Evolutionary conservation across 106 monocot species (phyloP), one percentile per base, ranked within the genome.

Genomic region (Acorus gramineus): DNA sequence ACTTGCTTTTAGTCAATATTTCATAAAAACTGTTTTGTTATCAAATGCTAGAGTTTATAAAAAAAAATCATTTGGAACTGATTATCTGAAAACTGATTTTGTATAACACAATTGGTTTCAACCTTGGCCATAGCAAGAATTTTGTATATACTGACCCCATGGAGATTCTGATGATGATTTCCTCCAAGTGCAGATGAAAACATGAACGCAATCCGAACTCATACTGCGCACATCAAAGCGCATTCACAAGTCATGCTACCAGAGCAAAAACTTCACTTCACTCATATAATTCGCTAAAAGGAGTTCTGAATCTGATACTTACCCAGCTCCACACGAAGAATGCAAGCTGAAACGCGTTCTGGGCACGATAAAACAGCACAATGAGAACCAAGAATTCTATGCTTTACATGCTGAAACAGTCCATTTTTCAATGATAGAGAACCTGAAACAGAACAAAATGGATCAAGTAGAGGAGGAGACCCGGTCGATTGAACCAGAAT

Each of bases 371-470:
- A 52, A 53, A 5, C 45, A 14, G 46, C 11, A 6, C 7, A 61
- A 49, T 2, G 28, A 7, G 12, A 49, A 50, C 48, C 52, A 66
- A 42, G 14, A 11, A 43, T 63, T 44, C 62, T 63, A 5, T 44
- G 42, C 4, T 10, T 63, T 7, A 45, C 11, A 44, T 11, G 8
- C 28, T 28, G 28, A 28, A 28, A 28, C 28, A 28, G 28, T 28
- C 28, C 6, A 5, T 2, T 63, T 47, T 46, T 45, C n/a, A 50
- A 6, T 50, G 6, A 52, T 4, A 11, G 46, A 6, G 13, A 42
- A 80, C 79, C 74, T 74, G 74, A 53, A 80, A 80, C 46, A 80
- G 74, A 11, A 80, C 79, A 63, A 79, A 73, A 44, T 79, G 78
- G 52, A 79, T 79, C 69, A 79, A 69, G 52, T 69, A 42, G 68